phyloP scores from a whole-genome alignment of 176 grass and related monocot species.

The Oryza meyeriana region DNA sequence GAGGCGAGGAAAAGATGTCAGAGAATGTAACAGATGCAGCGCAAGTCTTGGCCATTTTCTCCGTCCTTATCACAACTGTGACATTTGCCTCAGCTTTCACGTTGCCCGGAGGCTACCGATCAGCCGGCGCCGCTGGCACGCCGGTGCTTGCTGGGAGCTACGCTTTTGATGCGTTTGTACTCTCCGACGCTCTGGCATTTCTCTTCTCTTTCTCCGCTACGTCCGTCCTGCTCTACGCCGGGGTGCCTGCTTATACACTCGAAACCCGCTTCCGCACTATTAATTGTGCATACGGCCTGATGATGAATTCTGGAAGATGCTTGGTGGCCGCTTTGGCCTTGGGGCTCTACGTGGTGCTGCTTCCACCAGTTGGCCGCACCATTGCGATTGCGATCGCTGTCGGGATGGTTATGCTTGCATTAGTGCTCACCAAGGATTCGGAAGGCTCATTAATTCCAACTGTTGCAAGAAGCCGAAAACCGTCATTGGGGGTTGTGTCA shows the following conservation, averaged over 20 bases:
- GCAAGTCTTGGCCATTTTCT: not conserved
- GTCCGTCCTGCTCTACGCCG: not conserved
- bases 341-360: not conserved
- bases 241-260: not conserved
- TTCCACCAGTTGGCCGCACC: not conserved
- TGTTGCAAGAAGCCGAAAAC: too few relatives aligned
- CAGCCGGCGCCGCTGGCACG: not conserved
- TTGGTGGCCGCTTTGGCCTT: not conserved
- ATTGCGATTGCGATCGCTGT: not conserved
- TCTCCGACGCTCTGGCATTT: not conserved
- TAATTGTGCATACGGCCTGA: not conserved
- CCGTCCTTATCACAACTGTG: not conserved
- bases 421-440: not conserved
- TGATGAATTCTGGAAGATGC: not conserved
- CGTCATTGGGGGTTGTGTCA: too few relatives aligned
- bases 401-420: not conserved
- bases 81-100: constrained; percentile 1
- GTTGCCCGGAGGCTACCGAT: not conserved
- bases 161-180: not conserved
- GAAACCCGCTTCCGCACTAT: too few relatives aligned
- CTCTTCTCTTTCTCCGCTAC: not conserved
- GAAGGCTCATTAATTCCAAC: too few relatives aligned
- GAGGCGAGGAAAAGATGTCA: too few relatives aligned
- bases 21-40: not conserved
- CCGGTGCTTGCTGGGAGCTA: not conserved